Evolutionary conservation across 139 green algal species (phyloP).

Genomic region (Asterochloris sp.): DNA sequence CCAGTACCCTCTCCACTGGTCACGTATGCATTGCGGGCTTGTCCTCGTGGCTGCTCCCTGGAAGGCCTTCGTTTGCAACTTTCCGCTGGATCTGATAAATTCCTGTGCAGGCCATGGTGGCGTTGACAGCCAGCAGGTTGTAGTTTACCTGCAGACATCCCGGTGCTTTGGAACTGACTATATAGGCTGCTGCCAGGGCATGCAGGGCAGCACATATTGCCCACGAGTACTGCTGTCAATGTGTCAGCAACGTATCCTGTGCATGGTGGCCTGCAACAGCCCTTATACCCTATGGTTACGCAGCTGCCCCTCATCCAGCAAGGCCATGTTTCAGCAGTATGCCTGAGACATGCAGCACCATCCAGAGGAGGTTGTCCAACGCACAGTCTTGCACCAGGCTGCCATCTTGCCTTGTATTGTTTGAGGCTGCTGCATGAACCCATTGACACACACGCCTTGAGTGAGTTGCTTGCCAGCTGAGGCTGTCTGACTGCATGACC

Average conservation of each 20-base stretch:
- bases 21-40: too few relatives aligned
- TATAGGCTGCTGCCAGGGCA: neutral
- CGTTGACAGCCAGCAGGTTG: constrained; percentile 92
- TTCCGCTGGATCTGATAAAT: constrained; percentile 84
- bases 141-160: constrained; percentile 88
- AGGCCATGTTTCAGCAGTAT: too few relatives aligned
- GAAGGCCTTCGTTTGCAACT: neutral
- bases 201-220: neutral
- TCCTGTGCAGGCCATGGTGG: constrained; percentile 83
- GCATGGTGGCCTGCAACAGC: neutral
- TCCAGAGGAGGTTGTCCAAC: too few relatives aligned
- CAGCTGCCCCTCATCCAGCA: neutral
- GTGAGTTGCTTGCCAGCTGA: neutral
- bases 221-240: neutral
- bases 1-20: too few relatives aligned
- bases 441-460: neutral
- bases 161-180: neutral
- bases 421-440: neutral
- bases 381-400: too few relatives aligned
- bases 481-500: neutral
- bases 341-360: neutral
- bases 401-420: too few relatives aligned
- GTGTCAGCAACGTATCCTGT: neutral
- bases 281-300: neutral
- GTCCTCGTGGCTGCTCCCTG: too few relatives aligned